Percentiles rank a stretch among this genome's conserved stretches.
Evolutionary conservation across 805 yeast species (phyloP).

Genomic region (Lipomyces kockii): DNA sequence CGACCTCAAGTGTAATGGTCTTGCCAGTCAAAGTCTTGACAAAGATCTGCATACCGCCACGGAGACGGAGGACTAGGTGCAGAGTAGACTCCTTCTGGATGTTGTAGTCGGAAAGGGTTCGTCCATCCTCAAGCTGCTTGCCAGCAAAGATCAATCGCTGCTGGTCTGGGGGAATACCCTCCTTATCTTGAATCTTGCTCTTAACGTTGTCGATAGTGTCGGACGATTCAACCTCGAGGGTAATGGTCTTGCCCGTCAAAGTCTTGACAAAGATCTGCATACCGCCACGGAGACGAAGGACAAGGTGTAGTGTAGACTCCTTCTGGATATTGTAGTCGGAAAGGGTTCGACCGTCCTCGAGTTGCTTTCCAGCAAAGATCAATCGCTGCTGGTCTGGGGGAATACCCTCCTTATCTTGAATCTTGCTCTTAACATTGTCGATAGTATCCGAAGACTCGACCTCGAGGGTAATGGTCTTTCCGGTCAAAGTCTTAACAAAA

Average conservation of each 20-base stretch:
- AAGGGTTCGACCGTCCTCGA: constrained; percentile 92
- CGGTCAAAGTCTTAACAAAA: constrained; percentile 86
- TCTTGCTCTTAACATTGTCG: constrained; percentile 92
- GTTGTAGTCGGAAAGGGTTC: constrained; percentile 93
- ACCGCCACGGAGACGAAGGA: constrained; percentile 86
- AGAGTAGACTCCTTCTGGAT: constrained; percentile 91
- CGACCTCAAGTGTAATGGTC: constrained; percentile 87
- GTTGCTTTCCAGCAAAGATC: constrained; percentile 94
- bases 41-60: constrained; percentile 96
- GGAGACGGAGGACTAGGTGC: constrained; percentile 81
- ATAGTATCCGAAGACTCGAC: constrained; percentile 95
- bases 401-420: constrained; percentile 95
- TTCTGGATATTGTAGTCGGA: constrained; percentile 95
- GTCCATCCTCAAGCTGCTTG: constrained; percentile 94
- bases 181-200: constrained; percentile 94
- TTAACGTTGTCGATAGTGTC: constrained; percentile 95
- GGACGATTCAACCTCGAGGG: constrained; percentile 88
- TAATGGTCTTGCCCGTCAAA: constrained; percentile 86
- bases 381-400: constrained; percentile 97
- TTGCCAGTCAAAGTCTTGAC: constrained; percentile 89
- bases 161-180: constrained; percentile 96
- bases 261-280: constrained; percentile 94
- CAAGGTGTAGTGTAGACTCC: constrained; percentile 86
- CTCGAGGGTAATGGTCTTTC: constrained; percentile 86
- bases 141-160: constrained; percentile 95